phyloP scores from a whole-genome alignment of 1,139 yeast genomes.

The Blastobotrys illinoisensis region DNA sequence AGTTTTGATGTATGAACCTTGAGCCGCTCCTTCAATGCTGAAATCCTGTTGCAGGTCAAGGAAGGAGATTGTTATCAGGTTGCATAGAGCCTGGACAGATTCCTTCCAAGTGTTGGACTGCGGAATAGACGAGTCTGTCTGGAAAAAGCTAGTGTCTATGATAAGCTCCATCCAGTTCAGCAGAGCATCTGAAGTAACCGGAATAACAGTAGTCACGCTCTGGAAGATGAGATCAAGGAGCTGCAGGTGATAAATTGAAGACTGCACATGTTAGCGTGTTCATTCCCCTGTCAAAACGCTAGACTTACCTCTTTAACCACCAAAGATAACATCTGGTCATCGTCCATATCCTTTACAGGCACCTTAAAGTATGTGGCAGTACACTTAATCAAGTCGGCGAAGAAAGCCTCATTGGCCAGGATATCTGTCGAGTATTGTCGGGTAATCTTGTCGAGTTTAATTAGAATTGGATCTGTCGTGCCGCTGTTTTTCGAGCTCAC shows the following conservation, averaged over 20 bases:
- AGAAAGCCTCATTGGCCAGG: slow-evolving; percentile 22
- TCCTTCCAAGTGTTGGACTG: slow-evolving; percentile 16
- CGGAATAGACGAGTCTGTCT: neutral
- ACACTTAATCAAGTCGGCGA: slow-evolving; percentile 15
- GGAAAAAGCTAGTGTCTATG: slow-evolving; percentile 40
- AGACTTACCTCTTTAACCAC: slow-evolving; percentile 16
- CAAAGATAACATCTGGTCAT: slow-evolving; percentile 9
- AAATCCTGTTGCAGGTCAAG: slow-evolving; percentile 32
- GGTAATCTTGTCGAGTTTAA: slow-evolving; percentile 5
- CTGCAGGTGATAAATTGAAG: slow-evolving; percentile 14
- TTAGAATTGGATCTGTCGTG: slow-evolving; percentile 1
- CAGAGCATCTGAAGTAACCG: slow-evolving; percentile 21
- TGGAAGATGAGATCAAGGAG: slow-evolving; percentile 28
- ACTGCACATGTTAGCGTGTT: slow-evolving; percentile 7
- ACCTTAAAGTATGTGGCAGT: slow-evolving; percentile 14
- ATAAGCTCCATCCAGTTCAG: slow-evolving; percentile 58
- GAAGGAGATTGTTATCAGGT: slow-evolving; percentile 28
- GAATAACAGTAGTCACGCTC: slow-evolving; percentile 27
- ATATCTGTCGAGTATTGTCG: slow-evolving; percentile 21
- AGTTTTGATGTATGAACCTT: slow-evolving; percentile 42
- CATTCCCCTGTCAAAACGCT: neutral
- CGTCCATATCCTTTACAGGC: slow-evolving; percentile 12
- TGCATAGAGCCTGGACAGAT: slow-evolving; percentile 31
- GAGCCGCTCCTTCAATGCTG: slow-evolving; percentile 15
- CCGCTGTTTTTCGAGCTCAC: neutral